Percentiles rank a stretch among this genome's conserved stretches.
phyloP scores from a whole-genome alignment of 1,139 yeast species.

The Hyphopichia pseudoburtonii region DNA sequence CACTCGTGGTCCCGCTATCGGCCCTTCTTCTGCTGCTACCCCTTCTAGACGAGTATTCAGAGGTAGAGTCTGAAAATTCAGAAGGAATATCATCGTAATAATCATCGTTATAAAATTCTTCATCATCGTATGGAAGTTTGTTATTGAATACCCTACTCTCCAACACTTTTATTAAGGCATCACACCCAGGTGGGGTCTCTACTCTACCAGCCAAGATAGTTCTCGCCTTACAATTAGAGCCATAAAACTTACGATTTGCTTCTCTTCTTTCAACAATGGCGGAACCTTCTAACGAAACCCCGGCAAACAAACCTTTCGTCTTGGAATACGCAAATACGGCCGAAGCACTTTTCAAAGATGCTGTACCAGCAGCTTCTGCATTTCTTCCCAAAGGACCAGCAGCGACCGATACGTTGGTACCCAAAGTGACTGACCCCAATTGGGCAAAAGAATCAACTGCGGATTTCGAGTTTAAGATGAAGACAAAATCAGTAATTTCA shows the following conservation, averaged over 20 bases:
- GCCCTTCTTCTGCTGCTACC: slow-evolving; percentile 30
- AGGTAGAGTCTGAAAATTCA: slow-evolving; percentile 52
- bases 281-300: slow-evolving; percentile 95
- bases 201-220: slow-evolving; percentile 80
- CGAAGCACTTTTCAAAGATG: slow-evolving; percentile 82
- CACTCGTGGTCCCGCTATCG: slow-evolving; percentile 17
- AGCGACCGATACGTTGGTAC: slow-evolving; percentile 95
- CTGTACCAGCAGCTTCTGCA: slow-evolving; percentile 97
- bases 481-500: slow-evolving; percentile 94
- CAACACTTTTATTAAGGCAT: slow-evolving; percentile 79
- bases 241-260: slow-evolving; percentile 93
- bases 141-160: slow-evolving; percentile 82
- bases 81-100: slow-evolving; percentile 74
- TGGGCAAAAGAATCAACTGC: slow-evolving; percentile 96
- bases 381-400: slow-evolving; percentile 98
- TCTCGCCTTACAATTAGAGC: slow-evolving; percentile 82
- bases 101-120: slow-evolving; percentile 56
- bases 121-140: slow-evolving; percentile 49
- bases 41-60: slow-evolving; percentile 23
- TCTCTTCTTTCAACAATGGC: slow-evolving; percentile 94
- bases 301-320: slow-evolving; percentile 96
- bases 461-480: slow-evolving; percentile 77
- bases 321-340: slow-evolving; percentile 93
- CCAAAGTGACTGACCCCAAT: slow-evolving; percentile 89
- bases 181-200: slow-evolving; percentile 93